Evolutionary conservation across 148 eudicot species (phyloP).

Genomic region (Tetragonia tetragonoides): DNA sequence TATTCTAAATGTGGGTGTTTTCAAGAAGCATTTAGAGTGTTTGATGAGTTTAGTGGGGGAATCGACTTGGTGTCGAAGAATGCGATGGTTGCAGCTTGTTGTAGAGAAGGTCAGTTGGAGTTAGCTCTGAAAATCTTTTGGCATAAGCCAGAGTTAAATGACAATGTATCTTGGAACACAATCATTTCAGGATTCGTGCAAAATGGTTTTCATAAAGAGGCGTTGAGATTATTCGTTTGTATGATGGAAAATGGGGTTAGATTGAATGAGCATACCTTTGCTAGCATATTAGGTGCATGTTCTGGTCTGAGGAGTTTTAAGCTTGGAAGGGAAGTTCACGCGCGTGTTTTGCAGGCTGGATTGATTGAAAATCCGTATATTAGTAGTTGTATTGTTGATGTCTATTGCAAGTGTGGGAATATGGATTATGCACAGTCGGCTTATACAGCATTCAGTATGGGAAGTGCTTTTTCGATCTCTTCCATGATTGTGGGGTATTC

Average conservation of each 20-base stretch:
- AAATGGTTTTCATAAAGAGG: conserved; percentile 52
- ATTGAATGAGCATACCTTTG: conserved; percentile 71
- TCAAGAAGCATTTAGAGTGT: conserved; percentile 48
- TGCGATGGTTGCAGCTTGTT: conserved; percentile 81
- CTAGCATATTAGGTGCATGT: conserved; percentile 63
- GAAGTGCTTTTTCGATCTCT: conserved; percentile 53
- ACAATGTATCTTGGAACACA: conserved; percentile 77
- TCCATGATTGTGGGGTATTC: conserved; percentile 87
- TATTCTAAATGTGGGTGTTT: conserved; percentile 81
- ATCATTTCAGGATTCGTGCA: conserved; percentile 73
- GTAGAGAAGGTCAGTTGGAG: conserved; percentile 61
- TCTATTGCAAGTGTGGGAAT: conserved; percentile 71
- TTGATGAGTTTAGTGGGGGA: conserved; percentile 26
- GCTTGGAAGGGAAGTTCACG: conserved; percentile 82
- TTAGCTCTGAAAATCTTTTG: conserved; percentile 52
- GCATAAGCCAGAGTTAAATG: conserved; percentile 56
- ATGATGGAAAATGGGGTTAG: conserved; percentile 53
- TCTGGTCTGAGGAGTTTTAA: conserved; percentile 54
- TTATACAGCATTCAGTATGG: conserved; percentile 31
- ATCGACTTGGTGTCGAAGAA: conserved; percentile 70
- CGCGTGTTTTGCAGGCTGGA: conserved; percentile 49
- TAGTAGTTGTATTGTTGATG: conserved; percentile 70
- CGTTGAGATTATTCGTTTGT: conserved; percentile 43
- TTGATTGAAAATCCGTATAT: conserved; percentile 51
- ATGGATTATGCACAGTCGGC: conserved; percentile 66